Evolutionary conservation across 1,284 basidiomycete genomes (phyloP), one percentile per base, ranked within the genome.

Genomic region (Heterobasidion occidentale): DNA sequence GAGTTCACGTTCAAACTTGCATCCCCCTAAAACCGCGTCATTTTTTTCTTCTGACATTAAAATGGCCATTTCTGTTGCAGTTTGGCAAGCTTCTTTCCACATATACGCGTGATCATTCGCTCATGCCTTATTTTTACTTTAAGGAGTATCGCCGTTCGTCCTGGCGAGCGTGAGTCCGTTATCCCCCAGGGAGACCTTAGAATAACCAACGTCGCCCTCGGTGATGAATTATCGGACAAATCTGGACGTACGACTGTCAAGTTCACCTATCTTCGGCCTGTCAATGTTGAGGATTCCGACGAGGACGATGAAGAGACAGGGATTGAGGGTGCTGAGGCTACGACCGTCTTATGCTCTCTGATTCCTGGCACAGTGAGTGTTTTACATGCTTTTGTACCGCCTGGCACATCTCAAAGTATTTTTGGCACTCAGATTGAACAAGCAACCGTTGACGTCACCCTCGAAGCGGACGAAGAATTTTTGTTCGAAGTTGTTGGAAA

Each of bases 141-240:
- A 14, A 89, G 87, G 87, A 86, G 84, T 68, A 63, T 78, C 33
- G 72, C 72, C 51, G 68, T 92, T 53, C 70, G 74, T 17, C 85
- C 88, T 45, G 88, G 86, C 61, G 76, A 89, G 66, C 73, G 80
- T 56, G 74, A 83, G 65, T 74, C 78, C 58, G 65, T 93, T 63
- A 71, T 78, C 57, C 84, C 91, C 55, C 77, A 80, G 59, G 78
- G 78, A 47, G 90, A 94, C 72, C 74, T 96, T 65, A 78, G 80
- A 66, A 84, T 97, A 70, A 93, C 91, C 68, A 94, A 93, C 71
- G 84, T 88, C 55, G 83, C 92, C 8, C 82, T 95, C 53, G 88
- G 86, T 55, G 88, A 92, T 62, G 77, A 82, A 62, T 77, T 95
- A 59, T 74, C 70, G 44, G 84, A 90, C 67, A 67, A 75, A 55